Evolutionary conservation across 148 eudicot genomes (phyloP).

Genomic region (Salicornia ramosissima): DNA sequence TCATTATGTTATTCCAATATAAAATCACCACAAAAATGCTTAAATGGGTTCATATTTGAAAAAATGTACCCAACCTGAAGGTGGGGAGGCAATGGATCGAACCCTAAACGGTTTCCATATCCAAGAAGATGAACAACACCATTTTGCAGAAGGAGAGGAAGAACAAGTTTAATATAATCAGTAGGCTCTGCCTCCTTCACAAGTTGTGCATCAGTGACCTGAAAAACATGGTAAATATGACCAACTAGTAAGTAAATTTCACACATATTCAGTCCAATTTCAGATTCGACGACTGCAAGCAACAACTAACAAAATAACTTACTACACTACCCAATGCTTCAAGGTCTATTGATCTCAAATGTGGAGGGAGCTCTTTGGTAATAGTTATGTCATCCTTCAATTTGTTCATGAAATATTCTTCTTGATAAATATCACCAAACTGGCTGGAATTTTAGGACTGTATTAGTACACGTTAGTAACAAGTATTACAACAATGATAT

Average conservation of each 20-base stretch:
- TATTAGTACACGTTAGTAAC: slow-evolving; percentile 3
- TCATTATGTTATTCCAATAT: not conserved
- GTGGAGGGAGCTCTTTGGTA: slow-evolving; percentile 67
- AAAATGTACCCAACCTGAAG: slow-evolving; percentile 57
- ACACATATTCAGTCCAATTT: not conserved
- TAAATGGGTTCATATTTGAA: not conserved
- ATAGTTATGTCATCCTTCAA: slow-evolving; percentile 63
- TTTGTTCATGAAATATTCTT: slow-evolving; percentile 55
- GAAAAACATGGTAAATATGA: slow-evolving; percentile 19
- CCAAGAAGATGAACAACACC: slow-evolving; percentile 85
- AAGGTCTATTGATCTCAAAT: slow-evolving; percentile 57
- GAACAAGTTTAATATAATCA: slow-evolving; percentile 55
- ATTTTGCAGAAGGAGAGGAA: slow-evolving; percentile 63
- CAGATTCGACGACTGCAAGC: not conserved
- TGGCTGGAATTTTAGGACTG: slow-evolving; percentile 51
- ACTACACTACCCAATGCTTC: slow-evolving; percentile 84
- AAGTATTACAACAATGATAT: slow-evolving; percentile 1
- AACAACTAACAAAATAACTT: slow-evolving; percentile 24
- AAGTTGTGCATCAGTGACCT: slow-evolving; percentile 90
- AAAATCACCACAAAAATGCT: not conserved
- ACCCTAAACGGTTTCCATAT: slow-evolving; percentile 87
- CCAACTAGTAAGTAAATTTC: not conserved
- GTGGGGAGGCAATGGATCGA: slow-evolving; percentile 69
- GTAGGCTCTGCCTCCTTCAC: slow-evolving; percentile 70
- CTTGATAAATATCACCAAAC: slow-evolving; percentile 82